A percentile compares a stretch with the other conserved stretches of the same genome.
phyloP scores from a whole-genome alignment of 192 early-diverging fungal species.

The Kappamyces sp. region DNA sequence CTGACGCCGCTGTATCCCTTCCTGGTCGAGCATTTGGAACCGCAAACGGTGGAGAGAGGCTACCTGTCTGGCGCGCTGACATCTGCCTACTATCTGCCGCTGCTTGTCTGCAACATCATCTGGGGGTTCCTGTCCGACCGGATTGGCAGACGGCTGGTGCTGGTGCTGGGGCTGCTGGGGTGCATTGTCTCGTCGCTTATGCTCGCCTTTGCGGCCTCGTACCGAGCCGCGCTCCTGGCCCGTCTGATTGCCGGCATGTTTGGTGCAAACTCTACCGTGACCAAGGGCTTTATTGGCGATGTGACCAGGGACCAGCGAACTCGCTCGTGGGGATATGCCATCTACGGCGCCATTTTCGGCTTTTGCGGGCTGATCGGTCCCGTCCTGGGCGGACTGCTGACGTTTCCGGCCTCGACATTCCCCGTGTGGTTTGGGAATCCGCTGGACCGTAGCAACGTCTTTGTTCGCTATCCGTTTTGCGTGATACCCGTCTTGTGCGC shows the following conservation, averaged over 20 bases:
- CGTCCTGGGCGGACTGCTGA: conserved; percentile 27
- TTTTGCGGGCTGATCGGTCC: conserved; percentile 31
- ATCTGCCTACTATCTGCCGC: conserved; percentile 35
- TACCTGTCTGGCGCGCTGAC: conserved; percentile 30
- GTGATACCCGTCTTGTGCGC: conserved; percentile 7
- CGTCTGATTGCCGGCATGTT: conserved; percentile 38
- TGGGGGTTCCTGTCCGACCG: conserved; percentile 36
- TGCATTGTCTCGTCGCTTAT: conserved; percentile 2
- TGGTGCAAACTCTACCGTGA: conserved; percentile 34
- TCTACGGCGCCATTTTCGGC: conserved; percentile 36
- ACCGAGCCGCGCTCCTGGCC: conserved; percentile 20
- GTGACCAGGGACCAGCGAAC: conserved; percentile 23
- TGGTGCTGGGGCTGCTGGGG: conserved; percentile 21
- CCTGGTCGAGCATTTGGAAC: conserved; percentile 25
- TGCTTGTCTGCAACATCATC: conserved; percentile 36
- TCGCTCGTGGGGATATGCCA: conserved; percentile 32
- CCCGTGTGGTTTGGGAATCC: conserved; percentile 8
- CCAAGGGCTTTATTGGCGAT: conserved; percentile 37
- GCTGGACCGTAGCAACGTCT: conserved; percentile 11
- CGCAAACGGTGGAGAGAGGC: conserved; percentile 11
- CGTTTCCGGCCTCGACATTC: conserved; percentile 2
- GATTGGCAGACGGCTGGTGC: conserved; percentile 21
- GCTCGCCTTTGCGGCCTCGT: conserved; percentile 20
- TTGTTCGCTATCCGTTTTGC: conserved; percentile 13
- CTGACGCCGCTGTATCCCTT: conserved; percentile 35